Conservation (phyloP, 331 rosid genomes). For the Phaseolus coccineus region DNA sequence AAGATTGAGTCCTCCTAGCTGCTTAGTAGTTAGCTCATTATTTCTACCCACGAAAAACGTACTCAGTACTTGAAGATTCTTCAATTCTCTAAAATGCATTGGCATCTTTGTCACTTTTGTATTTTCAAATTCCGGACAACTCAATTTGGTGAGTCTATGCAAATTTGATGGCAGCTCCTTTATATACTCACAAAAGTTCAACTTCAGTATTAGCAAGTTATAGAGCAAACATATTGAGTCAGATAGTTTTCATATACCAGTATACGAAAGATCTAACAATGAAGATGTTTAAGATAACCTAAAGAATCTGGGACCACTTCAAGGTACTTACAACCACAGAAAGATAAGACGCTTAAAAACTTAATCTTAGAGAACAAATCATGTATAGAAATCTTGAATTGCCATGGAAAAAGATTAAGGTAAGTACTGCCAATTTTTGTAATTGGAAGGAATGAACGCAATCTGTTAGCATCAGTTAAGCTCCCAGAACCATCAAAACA, state of each 20-base stretch:
- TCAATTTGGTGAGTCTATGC: too few species aligned
- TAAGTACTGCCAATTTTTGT: fast-evolving
- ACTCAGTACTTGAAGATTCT: too few species aligned
- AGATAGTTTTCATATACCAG: neutral
- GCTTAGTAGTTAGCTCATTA: too few species aligned
- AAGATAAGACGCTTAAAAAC: neutral
- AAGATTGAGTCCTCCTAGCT: too few species aligned
- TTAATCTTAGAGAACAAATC: neutral
- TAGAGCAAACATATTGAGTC: neutral
- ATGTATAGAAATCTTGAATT: neutral
- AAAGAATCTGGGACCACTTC: neutral
- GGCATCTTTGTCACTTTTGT: too few species aligned
- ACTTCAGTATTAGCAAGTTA: neutral
- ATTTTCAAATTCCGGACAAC: too few species aligned
- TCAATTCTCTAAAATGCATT: too few species aligned
- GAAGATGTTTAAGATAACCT: neutral
- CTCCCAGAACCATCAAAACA: neutral
- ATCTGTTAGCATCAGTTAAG: neutral
- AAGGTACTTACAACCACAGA: neutral
- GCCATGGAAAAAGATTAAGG: fast-evolving
- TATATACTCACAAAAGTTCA: neutral
- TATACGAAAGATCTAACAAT: too few species aligned
- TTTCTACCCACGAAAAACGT: too few species aligned
- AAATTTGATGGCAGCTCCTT: neutral
- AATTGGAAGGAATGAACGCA: neutral